These are phyloP conservation scores for Diplotaxis tenuifolia DNA, from an alignment of 345 rosid genomes.

Conservation along the genomic window DNA sequence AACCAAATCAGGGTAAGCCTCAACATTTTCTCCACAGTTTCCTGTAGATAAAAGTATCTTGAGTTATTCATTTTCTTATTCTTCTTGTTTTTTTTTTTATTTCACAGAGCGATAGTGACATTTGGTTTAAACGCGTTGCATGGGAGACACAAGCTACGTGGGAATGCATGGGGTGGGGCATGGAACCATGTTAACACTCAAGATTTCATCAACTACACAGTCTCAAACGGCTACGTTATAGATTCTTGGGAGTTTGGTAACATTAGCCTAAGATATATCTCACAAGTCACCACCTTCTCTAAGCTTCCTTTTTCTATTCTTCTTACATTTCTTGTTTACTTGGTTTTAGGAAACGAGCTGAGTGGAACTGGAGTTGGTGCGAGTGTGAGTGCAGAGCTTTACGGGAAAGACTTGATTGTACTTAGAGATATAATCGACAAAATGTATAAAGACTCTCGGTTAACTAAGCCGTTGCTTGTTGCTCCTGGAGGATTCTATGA, in stretches of 20 bases:
- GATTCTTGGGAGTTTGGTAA: slow-evolving; percentile 99
- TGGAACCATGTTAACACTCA: slow-evolving; percentile 79
- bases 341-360: slow-evolving; percentile 78
- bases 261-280: not conserved
- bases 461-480: slow-evolving; percentile 53
- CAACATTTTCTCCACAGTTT: not conserved
- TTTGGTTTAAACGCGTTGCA: slow-evolving; percentile 88
- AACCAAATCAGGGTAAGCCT: slow-evolving; percentile 59
- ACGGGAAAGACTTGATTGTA: slow-evolving; percentile 70
- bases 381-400: slow-evolving; percentile 65
- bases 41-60: not conserved
- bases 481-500: slow-evolving; percentile 98
- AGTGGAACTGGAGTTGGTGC: slow-evolving; percentile 84
- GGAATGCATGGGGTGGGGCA: slow-evolving; percentile 69
- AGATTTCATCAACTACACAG: slow-evolving; percentile 74
- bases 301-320: not conserved
- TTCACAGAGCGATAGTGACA: slow-evolving; percentile 65
- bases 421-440: slow-evolving; percentile 56
- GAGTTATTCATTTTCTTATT: not conserved
- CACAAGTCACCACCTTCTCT: not conserved
- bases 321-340: slow-evolving; percentile 1
- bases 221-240: slow-evolving; percentile 67
- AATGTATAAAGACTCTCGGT: slow-evolving; percentile 50
- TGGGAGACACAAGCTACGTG: slow-evolving; percentile 68
- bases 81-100: not conserved